These are phyloP conservation scores for Globisporangium recalcitrans DNA, from an alignment of 352 stramenopile species.

Conservation along the genomic window DNA sequence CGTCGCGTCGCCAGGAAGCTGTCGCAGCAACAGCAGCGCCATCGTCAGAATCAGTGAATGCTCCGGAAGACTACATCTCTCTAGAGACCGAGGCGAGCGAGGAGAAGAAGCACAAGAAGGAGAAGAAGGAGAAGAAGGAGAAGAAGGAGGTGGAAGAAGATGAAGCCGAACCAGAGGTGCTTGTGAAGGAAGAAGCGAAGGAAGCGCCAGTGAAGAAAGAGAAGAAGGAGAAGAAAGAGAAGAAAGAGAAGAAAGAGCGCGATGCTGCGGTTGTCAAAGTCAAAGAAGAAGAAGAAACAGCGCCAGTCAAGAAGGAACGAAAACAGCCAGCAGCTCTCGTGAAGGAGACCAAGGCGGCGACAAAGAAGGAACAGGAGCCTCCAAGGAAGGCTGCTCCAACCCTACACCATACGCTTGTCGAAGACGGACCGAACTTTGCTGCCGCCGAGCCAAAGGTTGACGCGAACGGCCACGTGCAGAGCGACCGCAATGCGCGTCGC, in stretches of 20 bases:
- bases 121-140: slow-evolving; percentile 20
- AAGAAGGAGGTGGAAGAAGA: slow-evolving; percentile 20
- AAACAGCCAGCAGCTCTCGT: slow-evolving; percentile 3
- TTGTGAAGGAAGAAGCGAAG: slow-evolving; percentile 8
- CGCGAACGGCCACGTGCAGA: slow-evolving; percentile 44
- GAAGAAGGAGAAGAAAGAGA: slow-evolving; percentile 25
- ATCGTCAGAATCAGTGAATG: not conserved
- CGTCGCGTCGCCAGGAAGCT: not conserved
- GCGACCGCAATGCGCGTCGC: slow-evolving; percentile 72
- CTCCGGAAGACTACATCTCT: slow-evolving; percentile 17
- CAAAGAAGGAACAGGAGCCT: slow-evolving; percentile 11
- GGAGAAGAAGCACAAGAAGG: slow-evolving; percentile 19
- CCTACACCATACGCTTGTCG: slow-evolving; percentile 13
- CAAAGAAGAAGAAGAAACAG: slow-evolving; percentile 19
- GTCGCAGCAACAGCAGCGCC: slow-evolving; percentile 9
- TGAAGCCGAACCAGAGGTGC: not conserved
- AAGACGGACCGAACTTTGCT: slow-evolving; percentile 9
- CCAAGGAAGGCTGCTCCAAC: not conserved
- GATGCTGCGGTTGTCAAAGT: slow-evolving; percentile 2
- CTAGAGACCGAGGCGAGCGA: slow-evolving; percentile 5
- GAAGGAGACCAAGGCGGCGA: slow-evolving; percentile 12
- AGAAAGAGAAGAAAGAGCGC: slow-evolving; percentile 16
- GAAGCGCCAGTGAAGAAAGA: slow-evolving; percentile 14
- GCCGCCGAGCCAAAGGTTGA: slow-evolving; percentile 14
- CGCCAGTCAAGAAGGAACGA: not conserved